Evolutionary conservation across 2,329 filamentous ascomycete genomes (phyloP).

Genomic region (Tolypocladium sp.): DNA sequence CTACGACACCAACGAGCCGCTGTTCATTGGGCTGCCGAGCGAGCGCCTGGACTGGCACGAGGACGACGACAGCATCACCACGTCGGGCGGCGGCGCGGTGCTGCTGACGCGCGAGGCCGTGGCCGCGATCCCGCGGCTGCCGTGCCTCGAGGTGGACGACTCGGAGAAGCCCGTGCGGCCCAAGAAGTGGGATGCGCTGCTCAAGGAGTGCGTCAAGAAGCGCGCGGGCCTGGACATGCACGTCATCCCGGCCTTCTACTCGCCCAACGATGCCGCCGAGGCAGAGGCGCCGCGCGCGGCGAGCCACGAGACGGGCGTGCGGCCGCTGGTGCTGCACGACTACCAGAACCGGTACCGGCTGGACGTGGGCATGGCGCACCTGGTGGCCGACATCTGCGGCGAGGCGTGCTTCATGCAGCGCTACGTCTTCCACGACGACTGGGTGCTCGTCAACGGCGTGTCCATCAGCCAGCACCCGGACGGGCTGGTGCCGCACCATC

Average conservation of each 20-base stretch:
- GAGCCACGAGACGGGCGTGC: constrained; percentile 28
- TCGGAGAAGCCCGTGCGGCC: constrained; percentile 8
- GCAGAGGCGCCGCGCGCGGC: constrained; percentile 15
- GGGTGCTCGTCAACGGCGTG: constrained; percentile 38
- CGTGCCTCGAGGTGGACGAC: constrained; percentile 22
- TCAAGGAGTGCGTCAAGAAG: constrained; percentile 29
- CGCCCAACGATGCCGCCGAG: constrained; percentile 20
- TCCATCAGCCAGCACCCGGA: constrained; percentile 33
- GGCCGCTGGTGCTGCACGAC: constrained; percentile 31
- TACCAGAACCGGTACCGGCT: constrained; percentile 27
- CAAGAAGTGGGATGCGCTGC: constrained; percentile 29
- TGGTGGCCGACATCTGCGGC: constrained; percentile 32
- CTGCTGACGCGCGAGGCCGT: constrained; percentile 29
- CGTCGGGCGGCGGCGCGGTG: constrained; percentile 34
- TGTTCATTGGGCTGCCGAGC: constrained; percentile 35
- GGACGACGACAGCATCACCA: constrained; percentile 23
- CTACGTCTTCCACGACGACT: constrained; percentile 34
- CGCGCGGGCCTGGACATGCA: constrained; percentile 26
- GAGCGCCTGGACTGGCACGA: constrained; percentile 33
- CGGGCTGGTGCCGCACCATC: constrained; percentile 13
- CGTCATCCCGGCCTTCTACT: constrained; percentile 33
- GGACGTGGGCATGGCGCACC: constrained; percentile 29
- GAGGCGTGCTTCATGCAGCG: constrained; percentile 38
- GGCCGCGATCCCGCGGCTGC: constrained; percentile 21
- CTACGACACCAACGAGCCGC: constrained; percentile 20